Conservation (phyloP, 2,329 filamentous ascomycete genomes). For the Claviceps monticola region DNA sequence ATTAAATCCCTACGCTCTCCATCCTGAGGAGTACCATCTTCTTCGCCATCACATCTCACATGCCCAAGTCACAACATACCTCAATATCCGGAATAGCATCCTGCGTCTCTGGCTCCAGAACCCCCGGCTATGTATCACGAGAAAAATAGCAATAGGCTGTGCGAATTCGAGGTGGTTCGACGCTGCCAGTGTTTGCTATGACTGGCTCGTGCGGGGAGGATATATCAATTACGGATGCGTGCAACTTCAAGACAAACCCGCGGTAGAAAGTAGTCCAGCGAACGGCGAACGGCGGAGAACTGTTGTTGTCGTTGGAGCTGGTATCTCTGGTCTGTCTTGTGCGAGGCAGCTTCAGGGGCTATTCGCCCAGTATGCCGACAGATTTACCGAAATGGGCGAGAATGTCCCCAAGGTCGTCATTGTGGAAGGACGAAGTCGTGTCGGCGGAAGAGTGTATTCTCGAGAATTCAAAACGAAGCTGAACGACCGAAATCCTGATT, state of each 20-base stretch:
- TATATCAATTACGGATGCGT: slow-evolving; percentile 97
- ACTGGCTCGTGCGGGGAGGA: slow-evolving; percentile 81
- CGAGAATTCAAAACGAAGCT: slow-evolving; percentile 48
- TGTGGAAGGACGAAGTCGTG: slow-evolving; percentile 71
- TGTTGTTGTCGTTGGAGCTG: slow-evolving; percentile 78
- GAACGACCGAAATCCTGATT: slow-evolving; percentile 32
- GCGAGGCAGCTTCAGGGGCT: slow-evolving; percentile 83
- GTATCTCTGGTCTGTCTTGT: slow-evolving; percentile 86
- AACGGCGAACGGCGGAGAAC: slow-evolving; percentile 45
- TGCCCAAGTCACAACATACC: slow-evolving; percentile 82
- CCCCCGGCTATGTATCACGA: slow-evolving; percentile 66
- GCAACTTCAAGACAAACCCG: slow-evolving; percentile 38
- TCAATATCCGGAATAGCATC: slow-evolving; percentile 93
- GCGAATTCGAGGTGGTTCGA: slow-evolving; percentile 82
- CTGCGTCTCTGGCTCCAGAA: slow-evolving; percentile 80
- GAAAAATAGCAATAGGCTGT: slow-evolving; percentile 80
- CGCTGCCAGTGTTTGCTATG: slow-evolving; percentile 73
- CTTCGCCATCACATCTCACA: slow-evolving; percentile 72
- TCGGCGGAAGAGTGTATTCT: slow-evolving; percentile 90
- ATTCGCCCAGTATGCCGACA: slow-evolving; percentile 63
- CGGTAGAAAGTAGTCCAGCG: slow-evolving; percentile 25
- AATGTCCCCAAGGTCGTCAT: slow-evolving; percentile 61
- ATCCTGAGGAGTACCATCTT: slow-evolving; percentile 70
- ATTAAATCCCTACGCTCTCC: slow-evolving; percentile 77
- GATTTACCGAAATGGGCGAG: slow-evolving; percentile 51